Percentiles rank a stretch among this genome's conserved stretches.
These are phyloP conservation scores for Annulohypoxylon stygium DNA, from an alignment of 495 filamentous ascomycete genomes.

Conservation along the genomic window DNA sequence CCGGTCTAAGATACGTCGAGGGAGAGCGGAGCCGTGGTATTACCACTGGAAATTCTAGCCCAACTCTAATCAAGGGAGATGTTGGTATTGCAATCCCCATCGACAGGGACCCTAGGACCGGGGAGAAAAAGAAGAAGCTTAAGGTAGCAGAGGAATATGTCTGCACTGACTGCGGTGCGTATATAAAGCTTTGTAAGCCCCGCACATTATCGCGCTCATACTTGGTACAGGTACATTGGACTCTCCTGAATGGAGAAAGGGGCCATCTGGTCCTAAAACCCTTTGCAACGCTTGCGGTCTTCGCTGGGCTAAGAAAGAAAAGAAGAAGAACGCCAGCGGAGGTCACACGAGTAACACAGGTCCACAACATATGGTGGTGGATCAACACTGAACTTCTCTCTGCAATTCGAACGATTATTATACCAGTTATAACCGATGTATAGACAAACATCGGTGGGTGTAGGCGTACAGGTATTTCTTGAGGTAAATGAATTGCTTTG, in stretches of 20 bases:
- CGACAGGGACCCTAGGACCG: constrained; percentile 76
- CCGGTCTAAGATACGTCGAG: constrained; percentile 87
- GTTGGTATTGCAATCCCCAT: constrained; percentile 84
- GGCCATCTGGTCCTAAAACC: constrained; percentile 93
- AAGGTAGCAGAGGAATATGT: constrained; percentile 95
- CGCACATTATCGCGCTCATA: constrained; percentile 8
- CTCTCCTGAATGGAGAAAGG: constrained; percentile 97
- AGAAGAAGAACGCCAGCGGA: constrained; percentile 64
- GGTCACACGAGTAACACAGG: constrained; percentile 21
- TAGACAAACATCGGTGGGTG: constrained; percentile 34
- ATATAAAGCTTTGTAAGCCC: constrained; percentile 6
- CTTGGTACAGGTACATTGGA: constrained; percentile 74
- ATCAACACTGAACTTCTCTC: constrained; percentile 28
- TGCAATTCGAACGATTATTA: constrained; percentile 11
- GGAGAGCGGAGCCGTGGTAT: constrained; percentile 92
- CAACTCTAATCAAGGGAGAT: constrained; percentile 85
- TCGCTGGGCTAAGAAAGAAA: constrained; percentile 85
- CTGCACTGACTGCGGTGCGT: constrained; percentile 89
- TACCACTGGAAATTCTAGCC: constrained; percentile 84
- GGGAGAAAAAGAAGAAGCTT: constrained; percentile 87
- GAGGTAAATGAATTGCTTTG: constrained; percentile 35
- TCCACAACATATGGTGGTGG: constrained; percentile 28
- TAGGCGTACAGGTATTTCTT: constrained; percentile 38
- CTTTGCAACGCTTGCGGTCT: constrained; percentile 97
- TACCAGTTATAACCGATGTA: constrained; percentile 31